Base-by-base conservation (phyloP, 2,329 filamentous ascomycete genomes). In the Talaromyces piceae region DNA sequence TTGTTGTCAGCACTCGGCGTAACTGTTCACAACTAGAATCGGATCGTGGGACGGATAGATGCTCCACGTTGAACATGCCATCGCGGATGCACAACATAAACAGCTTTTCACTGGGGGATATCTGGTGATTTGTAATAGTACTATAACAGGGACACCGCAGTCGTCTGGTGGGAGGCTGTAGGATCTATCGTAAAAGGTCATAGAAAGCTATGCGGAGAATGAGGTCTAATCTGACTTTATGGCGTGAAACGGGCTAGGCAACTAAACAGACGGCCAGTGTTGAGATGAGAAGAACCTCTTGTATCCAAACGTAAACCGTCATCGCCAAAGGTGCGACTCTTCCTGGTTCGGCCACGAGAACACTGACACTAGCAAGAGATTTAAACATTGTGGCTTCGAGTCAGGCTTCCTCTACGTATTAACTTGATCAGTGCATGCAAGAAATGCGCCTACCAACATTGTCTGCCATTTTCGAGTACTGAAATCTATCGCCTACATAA, bases 101-200 rank as follows among this genome's bases (percentile, higher is more conserved):
- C 28, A 11, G 11, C 22, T 30, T 37, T 3, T 41, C 37, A 26
- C 22, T 11, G 13, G 25, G 4, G 4, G 23, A n/a, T 20, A 41
- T 16, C 16, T n/a, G n/a, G n/a, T n/a, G n/a, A n/a, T n/a, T n/a
- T n/a, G n/a, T n/a, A n/a, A n/a, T n/a, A n/a, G 3, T 47, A 52
- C 4, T 12, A 50, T 13, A 48, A 57, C 20, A 45, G 55, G 41
- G 49, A 57, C 8, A 59, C 61, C 7, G 16, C 65, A 8, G 41
- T 62, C 25, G 55, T 64, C 5, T 66, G 63, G 64, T 60, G 59
- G 5, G 61, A 65, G 16, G n/a, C 54, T 64, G 1, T 68, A 62
- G 63, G 58, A 63, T 50, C 58, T 61, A 5, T 62, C 58, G 5
- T 67, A 64, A 53, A 62, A 68, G 51, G 30, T 64, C 11, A 61